These are phyloP conservation scores for Suhomyces coccinellae DNA, from an alignment of 1,139 yeast species.

Conservation along the genomic window DNA sequence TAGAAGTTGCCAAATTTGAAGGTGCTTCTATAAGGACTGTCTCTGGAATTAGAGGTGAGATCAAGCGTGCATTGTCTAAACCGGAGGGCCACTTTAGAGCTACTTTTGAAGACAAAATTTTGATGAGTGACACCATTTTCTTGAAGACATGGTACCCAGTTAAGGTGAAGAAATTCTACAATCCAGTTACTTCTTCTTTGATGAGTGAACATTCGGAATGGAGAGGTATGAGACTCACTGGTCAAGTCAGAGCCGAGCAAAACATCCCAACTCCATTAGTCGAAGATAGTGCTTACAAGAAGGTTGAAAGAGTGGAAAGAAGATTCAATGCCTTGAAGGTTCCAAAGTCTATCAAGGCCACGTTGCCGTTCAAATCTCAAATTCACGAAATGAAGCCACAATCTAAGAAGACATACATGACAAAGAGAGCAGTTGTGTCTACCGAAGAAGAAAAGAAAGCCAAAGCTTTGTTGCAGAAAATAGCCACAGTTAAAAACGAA, in stretches of 20 bases:
- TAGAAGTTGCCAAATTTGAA: conserved; percentile 97
- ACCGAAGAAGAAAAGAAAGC: conserved; percentile 95
- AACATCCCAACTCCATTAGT: conserved; percentile 65
- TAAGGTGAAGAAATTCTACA: conserved; percentile 83
- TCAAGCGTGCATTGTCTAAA: conserved; percentile 87
- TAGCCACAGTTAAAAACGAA: conserved; percentile 79
- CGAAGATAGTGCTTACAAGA: conserved; percentile 68
- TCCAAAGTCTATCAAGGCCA: conserved; percentile 73
- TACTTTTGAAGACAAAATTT: conserved; percentile 93
- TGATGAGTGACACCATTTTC: conserved; percentile 86
- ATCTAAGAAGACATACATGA: conserved; percentile 77
- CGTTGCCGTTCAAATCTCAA: conserved; percentile 90
- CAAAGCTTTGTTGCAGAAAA: conserved; percentile 83
- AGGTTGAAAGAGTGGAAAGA: conserved; percentile 84
- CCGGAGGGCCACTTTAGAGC: conserved; percentile 99
- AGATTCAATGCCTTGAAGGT: conserved; percentile 84
- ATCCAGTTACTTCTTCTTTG: conserved; percentile 91
- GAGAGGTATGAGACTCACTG: conserved; percentile 96
- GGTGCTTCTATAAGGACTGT: conserved; percentile 97
- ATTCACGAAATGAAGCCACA: conserved; percentile 86
- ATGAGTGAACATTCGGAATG: conserved; percentile 76
- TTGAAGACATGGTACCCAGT: conserved; percentile 98
- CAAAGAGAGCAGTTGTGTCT: conserved; percentile 90
- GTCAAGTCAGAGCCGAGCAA: conserved; percentile 82
- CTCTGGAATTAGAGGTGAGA: conserved; percentile 96